Evolutionary conservation across 257 asterid species (phyloP), one percentile per base, ranked within the genome.

Genomic region (Lantana camara): DNA sequence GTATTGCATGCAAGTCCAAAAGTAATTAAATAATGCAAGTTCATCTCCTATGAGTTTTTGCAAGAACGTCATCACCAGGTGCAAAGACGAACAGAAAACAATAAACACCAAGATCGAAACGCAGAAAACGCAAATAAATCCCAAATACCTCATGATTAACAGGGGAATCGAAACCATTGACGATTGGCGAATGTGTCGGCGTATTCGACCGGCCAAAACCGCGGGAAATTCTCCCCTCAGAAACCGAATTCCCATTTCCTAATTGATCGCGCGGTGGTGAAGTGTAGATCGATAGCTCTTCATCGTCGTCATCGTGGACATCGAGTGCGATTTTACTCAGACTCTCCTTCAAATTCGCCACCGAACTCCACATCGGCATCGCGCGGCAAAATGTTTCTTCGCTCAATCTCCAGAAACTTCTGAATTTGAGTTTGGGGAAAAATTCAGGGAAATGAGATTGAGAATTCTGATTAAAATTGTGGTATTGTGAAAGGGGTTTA

Each of bases 341-440:
- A 65, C 88, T 90, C 56, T 94, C 95, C 85, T 91, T 90, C 27
- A 84, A 83, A 82, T 73, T 88, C 35, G 96, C 98, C 35, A 94
- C 92, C 67, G 99, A 88, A 74, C 80, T 88, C 99, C 95, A 94
- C 99, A 94, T 94, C 78, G 77, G 81, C 77, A 75, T 60, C 62
- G 61, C 59, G 73, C 73, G 76, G 73, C 72, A 60, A 66, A 66
- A 70, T 20, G 57, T 52, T 27, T 14, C 46, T 24, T 44, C 51
- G 7, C 24, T 14, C 29, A 9, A 7, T 62, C 20, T 40, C 71
- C 57, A 32, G 48, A 13, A 51, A 62, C 40, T 56, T 30, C 16
- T 13, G 70, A 66, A 65, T 49, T 54, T 22, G 71, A 58, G n/a
- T 16, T 63, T 44, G 15, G 65, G 64, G 54, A 48, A 51, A 24